Conservation (phyloP, 495 filamentous ascomycete species). For the Podospora pseudopauciseta region DNA sequence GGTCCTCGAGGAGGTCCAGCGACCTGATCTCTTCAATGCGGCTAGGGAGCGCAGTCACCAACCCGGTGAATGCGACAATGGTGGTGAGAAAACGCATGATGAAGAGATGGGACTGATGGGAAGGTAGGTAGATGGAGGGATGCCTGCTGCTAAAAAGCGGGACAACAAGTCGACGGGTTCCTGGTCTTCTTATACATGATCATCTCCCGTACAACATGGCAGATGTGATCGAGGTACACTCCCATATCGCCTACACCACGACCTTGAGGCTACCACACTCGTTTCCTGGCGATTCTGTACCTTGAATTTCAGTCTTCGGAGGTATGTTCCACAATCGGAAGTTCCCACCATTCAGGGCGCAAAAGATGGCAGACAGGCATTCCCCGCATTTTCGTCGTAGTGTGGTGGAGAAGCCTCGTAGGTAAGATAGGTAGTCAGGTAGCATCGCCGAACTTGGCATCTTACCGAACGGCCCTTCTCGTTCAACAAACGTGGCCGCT, state of each 20-base stretch:
- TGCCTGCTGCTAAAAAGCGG: not conserved
- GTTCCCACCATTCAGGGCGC: not conserved
- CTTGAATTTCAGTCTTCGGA: not conserved
- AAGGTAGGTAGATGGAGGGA: not conserved
- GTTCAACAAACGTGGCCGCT: not conserved
- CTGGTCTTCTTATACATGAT: not conserved
- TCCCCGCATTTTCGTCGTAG: conserved; percentile 7
- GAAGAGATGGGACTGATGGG: not conserved
- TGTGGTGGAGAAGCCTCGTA: not conserved
- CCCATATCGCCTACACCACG: too few relatives aligned
- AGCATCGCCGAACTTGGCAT: not conserved
- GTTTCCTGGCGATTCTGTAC: not conserved
- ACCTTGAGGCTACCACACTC: not conserved
- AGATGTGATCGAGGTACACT: not conserved
- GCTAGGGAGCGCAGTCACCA: conserved; percentile 16
- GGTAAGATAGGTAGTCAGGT: not conserved
- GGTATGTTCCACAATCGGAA: not conserved
- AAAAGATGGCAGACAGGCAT: conserved; percentile 7
- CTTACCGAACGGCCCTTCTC: not conserved
- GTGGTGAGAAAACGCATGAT: conserved; percentile 10
- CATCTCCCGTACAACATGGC: not conserved
- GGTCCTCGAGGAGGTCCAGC: conserved; percentile 5
- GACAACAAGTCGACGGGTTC: not conserved
- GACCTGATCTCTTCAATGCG: conserved; percentile 17
- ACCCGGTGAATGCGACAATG: conserved; percentile 5